A percentile compares a stretch with the other conserved stretches of the same genome.
phyloP scores from a whole-genome alignment of 73 alveolate genomes.

The Breviolum minutum region DNA sequence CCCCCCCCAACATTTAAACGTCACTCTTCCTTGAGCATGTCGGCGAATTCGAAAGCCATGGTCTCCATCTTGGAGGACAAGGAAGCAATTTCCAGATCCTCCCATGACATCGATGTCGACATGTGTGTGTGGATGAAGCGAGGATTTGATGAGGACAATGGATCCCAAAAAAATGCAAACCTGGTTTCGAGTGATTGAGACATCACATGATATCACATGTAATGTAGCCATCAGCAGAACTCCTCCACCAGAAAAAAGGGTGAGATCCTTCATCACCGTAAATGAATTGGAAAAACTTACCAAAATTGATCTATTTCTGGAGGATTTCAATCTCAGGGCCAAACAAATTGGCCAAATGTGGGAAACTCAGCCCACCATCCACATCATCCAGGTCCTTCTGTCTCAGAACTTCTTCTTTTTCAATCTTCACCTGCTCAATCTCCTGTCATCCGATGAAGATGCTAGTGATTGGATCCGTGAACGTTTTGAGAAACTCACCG shows the following conservation, averaged over 20 bases:
- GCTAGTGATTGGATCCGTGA: not conserved
- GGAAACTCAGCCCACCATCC: not conserved
- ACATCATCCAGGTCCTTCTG: slow-evolving; percentile 50
- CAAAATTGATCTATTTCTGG: not conserved
- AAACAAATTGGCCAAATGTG: not conserved
- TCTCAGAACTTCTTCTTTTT: slow-evolving; percentile 87
- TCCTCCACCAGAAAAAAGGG: no score
- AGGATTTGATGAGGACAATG: no score
- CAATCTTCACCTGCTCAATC: slow-evolving; percentile 89
- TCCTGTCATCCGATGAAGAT: slow-evolving; percentile 1
- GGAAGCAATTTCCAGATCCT: slow-evolving; percentile 83
- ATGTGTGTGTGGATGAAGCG: not conserved
- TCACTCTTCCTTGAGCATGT: slow-evolving; percentile 87
- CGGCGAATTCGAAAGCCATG: slow-evolving; percentile 95
- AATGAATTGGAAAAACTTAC: not conserved
- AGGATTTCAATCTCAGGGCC: not conserved
- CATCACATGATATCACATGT: not conserved
- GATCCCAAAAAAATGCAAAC: not conserved
- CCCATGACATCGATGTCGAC: not conserved
- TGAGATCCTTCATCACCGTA: not conserved
- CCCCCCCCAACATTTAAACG: not conserved
- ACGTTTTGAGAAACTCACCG: not conserved
- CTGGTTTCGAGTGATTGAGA: not conserved
- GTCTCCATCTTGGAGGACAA: slow-evolving; percentile 94
- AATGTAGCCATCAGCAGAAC: no score